Percentiles rank a stretch among this genome's conserved stretches.
Evolutionary conservation across 1,284 basidiomycete genomes (phyloP).

Genomic region (Malassezia sp.): DNA sequence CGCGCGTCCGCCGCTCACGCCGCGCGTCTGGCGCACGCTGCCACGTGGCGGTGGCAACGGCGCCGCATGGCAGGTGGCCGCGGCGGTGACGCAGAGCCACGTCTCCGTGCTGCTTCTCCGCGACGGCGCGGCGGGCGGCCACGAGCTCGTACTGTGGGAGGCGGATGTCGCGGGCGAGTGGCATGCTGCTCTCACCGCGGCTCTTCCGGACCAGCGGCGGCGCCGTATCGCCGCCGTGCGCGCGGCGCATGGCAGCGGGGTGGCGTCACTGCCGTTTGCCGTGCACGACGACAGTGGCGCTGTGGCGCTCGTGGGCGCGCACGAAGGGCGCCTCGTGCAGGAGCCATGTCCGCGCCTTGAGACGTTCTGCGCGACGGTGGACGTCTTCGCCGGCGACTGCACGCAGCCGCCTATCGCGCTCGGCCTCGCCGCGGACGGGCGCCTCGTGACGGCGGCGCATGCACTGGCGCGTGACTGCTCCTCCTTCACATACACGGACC

Average conservation of each 20-base stretch:
- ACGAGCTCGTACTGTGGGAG: neutral
- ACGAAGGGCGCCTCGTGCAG: no score
- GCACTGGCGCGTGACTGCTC: conserved; percentile 57
- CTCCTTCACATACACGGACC: conserved; percentile 68
- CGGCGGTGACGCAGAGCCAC: neutral
- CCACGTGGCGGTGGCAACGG: neutral
- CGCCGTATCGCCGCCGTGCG: neutral
- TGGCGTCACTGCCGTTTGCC: conserved; percentile 21
- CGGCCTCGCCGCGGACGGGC: conserved; percentile 59
- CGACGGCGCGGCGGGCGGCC: neutral
- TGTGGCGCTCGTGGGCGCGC: conserved; percentile 8
- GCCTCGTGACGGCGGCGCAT: conserved; percentile 50
- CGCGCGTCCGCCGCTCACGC: neutral
- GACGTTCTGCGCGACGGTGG: conserved; percentile 15
- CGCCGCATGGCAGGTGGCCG: conserved; percentile 1
- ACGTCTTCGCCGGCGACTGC: conserved; percentile 16
- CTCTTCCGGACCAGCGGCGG: neutral
- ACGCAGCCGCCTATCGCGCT: conserved; percentile 39
- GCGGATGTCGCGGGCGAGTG: neutral
- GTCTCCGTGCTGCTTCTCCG: neutral
- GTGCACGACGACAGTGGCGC: conserved; percentile 18
- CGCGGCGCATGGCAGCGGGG: no score
- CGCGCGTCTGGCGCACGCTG: neutral
- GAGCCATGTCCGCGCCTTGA: neutral
- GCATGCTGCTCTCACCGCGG: neutral